Evolutionary conservation across 768 basidiomycete genomes (phyloP).

Genomic region (Trametes cingulata): DNA sequence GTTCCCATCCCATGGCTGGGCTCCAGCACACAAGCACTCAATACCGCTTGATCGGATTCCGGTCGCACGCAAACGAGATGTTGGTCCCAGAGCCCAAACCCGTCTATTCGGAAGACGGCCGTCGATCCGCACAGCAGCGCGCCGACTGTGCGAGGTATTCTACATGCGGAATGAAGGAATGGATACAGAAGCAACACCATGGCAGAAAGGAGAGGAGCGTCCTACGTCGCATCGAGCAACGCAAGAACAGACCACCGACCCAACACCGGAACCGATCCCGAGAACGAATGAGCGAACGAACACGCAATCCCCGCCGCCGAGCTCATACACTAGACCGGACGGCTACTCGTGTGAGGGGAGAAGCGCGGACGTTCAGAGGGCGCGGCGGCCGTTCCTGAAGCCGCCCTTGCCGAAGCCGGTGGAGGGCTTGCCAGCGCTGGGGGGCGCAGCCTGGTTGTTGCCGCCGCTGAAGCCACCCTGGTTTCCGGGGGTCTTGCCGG

Average conservation of each 20-base stretch:
- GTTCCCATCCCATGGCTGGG: no score
- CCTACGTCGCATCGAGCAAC: constrained; percentile 3
- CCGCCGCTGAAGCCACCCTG: constrained; percentile 18
- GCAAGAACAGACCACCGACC: not conserved
- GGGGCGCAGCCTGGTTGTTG: not conserved
- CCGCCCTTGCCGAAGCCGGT: constrained; percentile 5
- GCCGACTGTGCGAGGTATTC: constrained; percentile 7
- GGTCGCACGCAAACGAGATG: not conserved
- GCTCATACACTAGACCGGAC: not conserved
- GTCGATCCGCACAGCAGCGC: constrained; percentile 22
- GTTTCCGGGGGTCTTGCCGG: constrained; percentile 12
- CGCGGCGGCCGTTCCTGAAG: constrained; percentile 5
- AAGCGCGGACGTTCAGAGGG: not conserved
- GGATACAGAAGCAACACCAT: constrained; percentile 4
- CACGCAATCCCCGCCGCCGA: not conserved
- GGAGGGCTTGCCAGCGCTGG: constrained; percentile 1
- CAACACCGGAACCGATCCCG: no score
- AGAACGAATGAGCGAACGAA: not conserved
- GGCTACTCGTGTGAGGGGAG: not conserved
- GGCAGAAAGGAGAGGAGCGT: not conserved
- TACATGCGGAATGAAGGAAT: not conserved
- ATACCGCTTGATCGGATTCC: not conserved
- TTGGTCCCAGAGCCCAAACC: constrained; percentile 17
- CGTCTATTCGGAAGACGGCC: constrained; percentile 17
- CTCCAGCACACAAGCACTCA: no score